Evolutionary conservation across 2,329 filamentous ascomycete species (phyloP).

Genomic region (Alternaria sp.): DNA sequence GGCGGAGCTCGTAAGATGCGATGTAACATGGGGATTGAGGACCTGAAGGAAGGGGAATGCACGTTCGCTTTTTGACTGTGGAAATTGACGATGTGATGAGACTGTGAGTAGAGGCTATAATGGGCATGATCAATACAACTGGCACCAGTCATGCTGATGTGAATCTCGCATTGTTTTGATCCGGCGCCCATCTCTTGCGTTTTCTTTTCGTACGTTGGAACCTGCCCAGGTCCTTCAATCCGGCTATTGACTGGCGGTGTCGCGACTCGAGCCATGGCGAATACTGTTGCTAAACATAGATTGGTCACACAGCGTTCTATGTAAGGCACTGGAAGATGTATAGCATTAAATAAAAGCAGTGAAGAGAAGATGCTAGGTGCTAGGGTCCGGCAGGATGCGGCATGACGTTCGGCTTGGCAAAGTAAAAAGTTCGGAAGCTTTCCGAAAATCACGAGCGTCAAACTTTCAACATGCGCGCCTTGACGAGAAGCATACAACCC

Average conservation of each 20-base stretch:
- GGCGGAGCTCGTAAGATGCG: too few relatives aligned
- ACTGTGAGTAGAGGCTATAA: too few relatives aligned
- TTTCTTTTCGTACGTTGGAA: accelerated
- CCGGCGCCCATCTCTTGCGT: background rate
- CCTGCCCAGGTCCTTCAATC: too few relatives aligned
- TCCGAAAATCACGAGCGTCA: slow-evolving; percentile 5
- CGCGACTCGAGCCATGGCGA: too few relatives aligned
- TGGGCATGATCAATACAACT: background rate
- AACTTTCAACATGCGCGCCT: slow-evolving; percentile 23
- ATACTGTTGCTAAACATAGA: too few relatives aligned
- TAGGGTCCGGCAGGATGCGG: slow-evolving; percentile 1
- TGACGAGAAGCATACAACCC: slow-evolving; percentile 19
- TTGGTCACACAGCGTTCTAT: background rate
- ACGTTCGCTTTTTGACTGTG: background rate
- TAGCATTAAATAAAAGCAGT: background rate
- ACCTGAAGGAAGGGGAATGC: background rate
- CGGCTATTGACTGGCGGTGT: too few relatives aligned
- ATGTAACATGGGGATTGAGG: background rate
- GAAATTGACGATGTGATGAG: background rate
- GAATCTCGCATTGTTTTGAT: background rate
- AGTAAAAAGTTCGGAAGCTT: slow-evolving; percentile 17
- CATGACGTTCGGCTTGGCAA: slow-evolving; percentile 21
- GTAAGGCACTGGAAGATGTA: accelerated
- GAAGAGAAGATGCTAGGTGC: background rate
- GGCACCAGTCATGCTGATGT: background rate